Percentiles rank a stretch among this genome's conserved stretches.
Evolutionary conservation across 1,284 basidiomycete genomes (phyloP).

Genomic region (Ceratobasidium sp.): DNA sequence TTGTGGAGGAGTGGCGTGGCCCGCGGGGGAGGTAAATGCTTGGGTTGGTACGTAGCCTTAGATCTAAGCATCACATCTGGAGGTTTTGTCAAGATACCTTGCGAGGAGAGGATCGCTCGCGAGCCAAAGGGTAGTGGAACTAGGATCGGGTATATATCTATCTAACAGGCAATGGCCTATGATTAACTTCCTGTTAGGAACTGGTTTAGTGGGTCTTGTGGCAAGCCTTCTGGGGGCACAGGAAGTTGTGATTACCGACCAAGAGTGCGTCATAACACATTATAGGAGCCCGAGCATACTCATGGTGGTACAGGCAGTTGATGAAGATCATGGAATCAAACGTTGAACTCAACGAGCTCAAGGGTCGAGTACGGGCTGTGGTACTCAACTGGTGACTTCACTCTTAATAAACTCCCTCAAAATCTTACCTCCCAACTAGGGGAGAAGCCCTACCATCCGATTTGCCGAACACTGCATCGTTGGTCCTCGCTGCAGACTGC

Average conservation of each 20-base stretch:
- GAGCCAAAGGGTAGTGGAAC: conserved; percentile 75
- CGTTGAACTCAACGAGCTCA: conserved; percentile 69
- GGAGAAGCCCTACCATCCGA: conserved; percentile 53
- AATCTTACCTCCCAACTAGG: conserved; percentile 46
- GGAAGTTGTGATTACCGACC: conserved; percentile 85
- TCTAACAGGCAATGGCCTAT: not conserved
- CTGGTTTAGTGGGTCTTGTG: conserved; percentile 88
- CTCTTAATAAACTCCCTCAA: conserved; percentile 35
- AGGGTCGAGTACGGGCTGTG: conserved; percentile 63
- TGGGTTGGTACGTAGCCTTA: conserved; percentile 44
- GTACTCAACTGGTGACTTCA: conserved; percentile 80
- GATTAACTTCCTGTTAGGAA: conserved; percentile 63
- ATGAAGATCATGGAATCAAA: conserved; percentile 80
- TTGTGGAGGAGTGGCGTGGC: conserved; percentile 93
- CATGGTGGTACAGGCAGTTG: conserved; percentile 64
- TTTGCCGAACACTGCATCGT: conserved; percentile 61
- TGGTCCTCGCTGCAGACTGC: conserved; percentile 90
- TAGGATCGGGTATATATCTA: conserved; percentile 61
- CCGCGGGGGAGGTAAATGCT: conserved; percentile 79
- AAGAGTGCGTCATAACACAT: conserved; percentile 69
- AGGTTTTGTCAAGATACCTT: conserved; percentile 83
- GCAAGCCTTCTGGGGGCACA: conserved; percentile 73
- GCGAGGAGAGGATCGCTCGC: conserved; percentile 62
- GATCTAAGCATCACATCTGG: conserved; percentile 15
- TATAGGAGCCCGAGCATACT: not conserved